Base-by-base conservation (phyloP, 305 asterid genomes). In the Galium porrigens region DNA sequence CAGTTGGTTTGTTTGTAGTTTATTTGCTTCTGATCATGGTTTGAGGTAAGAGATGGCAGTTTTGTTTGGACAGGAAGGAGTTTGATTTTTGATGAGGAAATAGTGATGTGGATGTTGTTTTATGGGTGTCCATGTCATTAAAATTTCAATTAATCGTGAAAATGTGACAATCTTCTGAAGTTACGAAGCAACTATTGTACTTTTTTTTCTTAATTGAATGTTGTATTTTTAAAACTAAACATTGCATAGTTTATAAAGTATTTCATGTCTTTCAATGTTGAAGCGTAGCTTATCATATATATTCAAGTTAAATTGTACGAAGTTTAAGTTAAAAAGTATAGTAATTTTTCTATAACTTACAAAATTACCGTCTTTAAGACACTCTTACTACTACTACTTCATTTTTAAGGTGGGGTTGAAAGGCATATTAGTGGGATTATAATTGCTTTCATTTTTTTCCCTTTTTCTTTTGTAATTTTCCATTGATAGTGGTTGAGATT, bases 31-130 rank as follows among this genome's bases (percentile, higher is more conserved):
- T n/a, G 36, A 56, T 58, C 48, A 53, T 57, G 72, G 25, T 58
- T 62, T 48, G 74, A 55, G 29, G 71, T 75, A 72, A 73, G 76
- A 72, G 78, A 77, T 53, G 71, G 62, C 36, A 30, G 57, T 65
- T 65, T 65, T 58, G 72, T 62, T 67, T 61, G 74, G 80, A 67
- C 65, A 72, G 69, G 70, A 67, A 72, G 59, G 20, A 39, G 69
- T 58, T 49, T 70, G 68, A 65, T 72, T 65, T 64, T 64, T 72
- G 72, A 70, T 62, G 75, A 68, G 67, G 54, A 20, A 32, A 33
- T 62, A 59, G 61, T 57, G 71, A 70, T 44, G 68, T 61, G 65
- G 29, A 39, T 36, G 65, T 49, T 51, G 71, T 71, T 69, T 52
- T 65, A 62, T 20, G 74, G 70, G 3, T 41, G 15, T 41, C 48